phyloP scores from a whole-genome alignment of 805 yeast genomes.

The Komagataella populi region DNA sequence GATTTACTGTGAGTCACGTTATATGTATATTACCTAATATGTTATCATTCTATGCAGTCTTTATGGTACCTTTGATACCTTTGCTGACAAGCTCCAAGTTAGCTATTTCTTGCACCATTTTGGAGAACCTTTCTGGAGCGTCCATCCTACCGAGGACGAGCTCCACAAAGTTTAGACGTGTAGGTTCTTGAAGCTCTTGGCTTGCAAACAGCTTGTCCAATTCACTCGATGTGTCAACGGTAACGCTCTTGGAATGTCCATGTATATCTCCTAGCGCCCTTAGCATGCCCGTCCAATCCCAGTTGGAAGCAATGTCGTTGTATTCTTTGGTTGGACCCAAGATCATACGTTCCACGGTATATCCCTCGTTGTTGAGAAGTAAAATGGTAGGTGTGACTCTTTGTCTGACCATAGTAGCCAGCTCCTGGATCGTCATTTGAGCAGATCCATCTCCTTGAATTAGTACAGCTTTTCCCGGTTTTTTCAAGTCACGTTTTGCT shows the following conservation, averaged over 20 bases:
- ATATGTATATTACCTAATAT: no score
- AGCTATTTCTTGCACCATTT: slow-evolving; percentile 10
- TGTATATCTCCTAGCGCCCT: slow-evolving; percentile 45
- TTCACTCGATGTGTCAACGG: slow-evolving; percentile 8
- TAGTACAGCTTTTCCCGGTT: slow-evolving; percentile 44
- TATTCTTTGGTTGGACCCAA: slow-evolving; percentile 65
- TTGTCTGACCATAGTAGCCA: slow-evolving; percentile 48
- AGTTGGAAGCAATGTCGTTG: slow-evolving; percentile 68
- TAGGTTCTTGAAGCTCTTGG: slow-evolving; percentile 4
- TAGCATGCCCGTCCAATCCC: slow-evolving; percentile 71
- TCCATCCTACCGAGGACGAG: slow-evolving; percentile 45
- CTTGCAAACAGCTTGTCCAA: slow-evolving; percentile 11
- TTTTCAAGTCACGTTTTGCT: slow-evolving; percentile 45
- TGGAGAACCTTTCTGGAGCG: slow-evolving; percentile 41
- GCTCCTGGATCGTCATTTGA: slow-evolving; percentile 86
- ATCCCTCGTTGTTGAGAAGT: slow-evolving; percentile 74
- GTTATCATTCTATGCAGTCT: no score
- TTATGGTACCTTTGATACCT: no score
- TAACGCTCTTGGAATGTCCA: slow-evolving; percentile 5
- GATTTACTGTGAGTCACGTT: no score
- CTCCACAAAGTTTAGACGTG: slow-evolving; percentile 28
- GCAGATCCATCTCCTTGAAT: slow-evolving; percentile 92
- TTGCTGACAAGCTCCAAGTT: background rate
- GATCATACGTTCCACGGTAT: slow-evolving; percentile 80
- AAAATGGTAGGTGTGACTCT: slow-evolving; percentile 55